Conservation (phyloP, 208 protist species). For the Acanthamoeba lenticulata region DNA sequence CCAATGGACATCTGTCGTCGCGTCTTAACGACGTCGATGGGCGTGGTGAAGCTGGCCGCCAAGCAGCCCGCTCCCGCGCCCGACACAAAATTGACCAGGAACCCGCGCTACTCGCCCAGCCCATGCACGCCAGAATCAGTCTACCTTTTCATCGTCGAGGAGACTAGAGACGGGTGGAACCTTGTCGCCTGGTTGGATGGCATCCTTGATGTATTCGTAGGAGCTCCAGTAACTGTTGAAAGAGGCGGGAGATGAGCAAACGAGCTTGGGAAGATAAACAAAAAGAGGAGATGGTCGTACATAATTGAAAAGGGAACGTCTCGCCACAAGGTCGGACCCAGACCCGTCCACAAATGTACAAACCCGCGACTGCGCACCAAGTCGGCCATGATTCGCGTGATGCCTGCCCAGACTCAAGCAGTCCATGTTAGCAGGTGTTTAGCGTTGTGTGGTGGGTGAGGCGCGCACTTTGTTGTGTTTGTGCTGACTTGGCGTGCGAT, state of each 20-base stretch:
- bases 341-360: constrained; percentile 72
- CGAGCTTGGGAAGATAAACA: neutral
- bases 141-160: no score
- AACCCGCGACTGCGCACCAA: constrained; percentile 62
- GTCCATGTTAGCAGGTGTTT: neutral
- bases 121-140: neutral
- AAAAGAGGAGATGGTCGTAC: neutral
- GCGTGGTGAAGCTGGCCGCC: constrained; percentile 69
- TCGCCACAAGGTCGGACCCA: constrained; percentile 65
- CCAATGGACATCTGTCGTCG: constrained; percentile 71
- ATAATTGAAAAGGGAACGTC: constrained; percentile 78
- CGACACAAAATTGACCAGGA: constrained; percentile 68
- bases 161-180: neutral
- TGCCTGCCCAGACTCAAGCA: neutral
- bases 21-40: constrained; percentile 77
- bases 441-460: no score
- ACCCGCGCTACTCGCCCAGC: neutral
- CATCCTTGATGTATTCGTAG: constrained; percentile 1
- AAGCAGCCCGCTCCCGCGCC: constrained; percentile 70
- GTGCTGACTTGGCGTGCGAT: neutral
- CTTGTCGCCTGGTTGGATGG: neutral
- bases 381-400: constrained; percentile 29
- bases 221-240: neutral
- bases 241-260: neutral
- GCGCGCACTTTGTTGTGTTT: neutral